Base-by-base conservation (phyloP, 2,329 filamentous ascomycete species). In the Curvularia hawaiiensis region DNA sequence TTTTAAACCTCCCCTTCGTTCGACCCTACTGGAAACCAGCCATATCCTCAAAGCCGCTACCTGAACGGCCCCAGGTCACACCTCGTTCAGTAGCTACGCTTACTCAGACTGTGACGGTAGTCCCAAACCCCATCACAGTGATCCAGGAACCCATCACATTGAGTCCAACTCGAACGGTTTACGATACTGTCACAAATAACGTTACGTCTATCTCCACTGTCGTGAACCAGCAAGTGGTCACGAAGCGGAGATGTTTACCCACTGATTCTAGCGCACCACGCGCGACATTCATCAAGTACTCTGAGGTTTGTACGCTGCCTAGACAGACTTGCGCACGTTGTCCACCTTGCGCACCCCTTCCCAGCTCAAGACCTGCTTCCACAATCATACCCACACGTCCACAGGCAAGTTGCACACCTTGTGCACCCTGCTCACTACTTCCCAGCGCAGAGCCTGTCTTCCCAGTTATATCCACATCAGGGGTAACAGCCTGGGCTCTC, bases 161-260 rank as follows among this genome's bases (percentile, higher is more conserved):
- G 14, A 54, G 24, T 11, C 31, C 41, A 4, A 47, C 43, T 2
- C 35, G 33, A 3, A 57, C 45, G 6, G 8, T 57, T 0, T 49
- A 26, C 28, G 44, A 38, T 30, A 57, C 45, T 3, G 18, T 57
- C 14, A 53, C 50, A 24, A 26, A 49, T 20, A 39, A 46, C 14
- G 8, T 49, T 3, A 57, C 54, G 4, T 54, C 30, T 14, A 26
- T 54, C 5, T 52, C 41, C 2, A 52, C 40, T 10, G 24, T 20
- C 39, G 8, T 24, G 18, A 39, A 57, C 26, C n/a, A 30, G 18
- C n/a, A 35, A 14, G 46, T n/a, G 2, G 18, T 50, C n/a, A 58
- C 55, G 3, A 54, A 50, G 16, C 54, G 46, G 45, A 41, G 40
- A 11, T 51, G 54, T 31, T 46, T 31, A n/a, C 33, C 51, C 5